These are phyloP conservation scores for Lumnitzera racemosa DNA, from an alignment of 345 rosid species.

Conservation along the genomic window DNA sequence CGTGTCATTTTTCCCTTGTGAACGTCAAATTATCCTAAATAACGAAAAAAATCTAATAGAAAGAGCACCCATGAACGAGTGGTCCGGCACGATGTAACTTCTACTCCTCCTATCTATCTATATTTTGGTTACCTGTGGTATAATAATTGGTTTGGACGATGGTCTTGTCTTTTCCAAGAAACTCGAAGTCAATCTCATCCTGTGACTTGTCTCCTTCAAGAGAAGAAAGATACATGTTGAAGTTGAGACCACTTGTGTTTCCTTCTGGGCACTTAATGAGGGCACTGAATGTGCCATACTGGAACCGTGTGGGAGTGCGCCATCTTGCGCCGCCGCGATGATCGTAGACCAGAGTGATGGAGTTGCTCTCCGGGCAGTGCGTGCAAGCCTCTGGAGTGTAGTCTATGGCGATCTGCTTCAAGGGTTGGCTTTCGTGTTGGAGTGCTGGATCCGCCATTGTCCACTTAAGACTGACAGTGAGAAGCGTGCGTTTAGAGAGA, in stretches of 20 bases:
- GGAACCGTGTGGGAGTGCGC: conserved; percentile 56
- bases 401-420: conserved; percentile 49
- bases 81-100: no score
- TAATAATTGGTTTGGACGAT: conserved; percentile 43
- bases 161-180: conserved; percentile 49
- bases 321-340: conserved; percentile 57
- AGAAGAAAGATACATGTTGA: conserved; percentile 55
- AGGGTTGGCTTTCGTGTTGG: conserved; percentile 33
- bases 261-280: conserved; percentile 43
- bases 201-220: conserved; percentile 63
- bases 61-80: no score
- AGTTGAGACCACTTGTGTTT: conserved; percentile 60
- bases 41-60: no score
- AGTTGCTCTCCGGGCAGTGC: conserved; percentile 37
- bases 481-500: no score
- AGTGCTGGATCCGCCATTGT: conserved; percentile 43
- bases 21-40: no score
- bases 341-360: conserved; percentile 46
- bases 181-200: conserved; percentile 65
- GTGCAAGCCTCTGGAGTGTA: conserved; percentile 55
- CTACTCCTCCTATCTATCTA: no score
- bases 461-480: not conserved
- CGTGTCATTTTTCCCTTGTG: no score
- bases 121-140: conserved; percentile 26
- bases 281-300: conserved; percentile 48